Evolutionary conservation across 768 basidiomycete genomes (phyloP), one percentile per base, ranked within the genome.

Genomic region (Trametes cinnabarina): DNA sequence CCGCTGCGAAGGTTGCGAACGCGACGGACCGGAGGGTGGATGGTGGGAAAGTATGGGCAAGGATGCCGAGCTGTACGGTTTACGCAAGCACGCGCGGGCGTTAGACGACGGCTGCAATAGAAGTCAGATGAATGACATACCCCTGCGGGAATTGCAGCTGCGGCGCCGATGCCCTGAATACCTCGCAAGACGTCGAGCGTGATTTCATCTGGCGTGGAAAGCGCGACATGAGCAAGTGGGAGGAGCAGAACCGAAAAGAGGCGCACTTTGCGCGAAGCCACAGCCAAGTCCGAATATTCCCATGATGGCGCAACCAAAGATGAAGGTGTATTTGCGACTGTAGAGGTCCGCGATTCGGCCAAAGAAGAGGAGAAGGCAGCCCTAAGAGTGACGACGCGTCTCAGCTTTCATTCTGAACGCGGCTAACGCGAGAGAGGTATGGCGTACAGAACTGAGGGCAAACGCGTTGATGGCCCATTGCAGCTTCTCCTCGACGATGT

Each of bases 1-100:
- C 94, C 0, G 92, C 90, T 0, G 87, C 79, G 62, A 94, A 95
- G 0, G 87, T 84, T 0, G 94, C 83, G 61, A 95, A 96, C 0
- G 92, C 94, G 0, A 84, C 70, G 1, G 89, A 84, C 9, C 94
- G 82, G 0, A 85, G 79, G 12, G 75, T 74, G 0, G 87, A 86
- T 0, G 81, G 78, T 3, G 88, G 86, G 69, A 95, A 96, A 0
- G 85, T 75, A 44, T 87, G 80, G 0, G 94, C 93, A 32, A 96
- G 78, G 55, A 92, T 94, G 0, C 94, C 93, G 1, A 94, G 68
- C 37, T 39, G n/a, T 15, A n/a, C 5, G 37, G 7, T 34, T 7
- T 34, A 7, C 34, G 34, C 7, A 34, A 1, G 30, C 30, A 12
- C 30, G 30, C 30, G 30, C 15, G 11, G 25, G 44, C 14, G 15